A percentile compares a stretch with the other conserved stretches of the same genome.
These are phyloP conservation scores for Mollisiaceae sp. DNA, from an alignment of 2,329 filamentous ascomycete species.

Conservation along the genomic window DNA sequence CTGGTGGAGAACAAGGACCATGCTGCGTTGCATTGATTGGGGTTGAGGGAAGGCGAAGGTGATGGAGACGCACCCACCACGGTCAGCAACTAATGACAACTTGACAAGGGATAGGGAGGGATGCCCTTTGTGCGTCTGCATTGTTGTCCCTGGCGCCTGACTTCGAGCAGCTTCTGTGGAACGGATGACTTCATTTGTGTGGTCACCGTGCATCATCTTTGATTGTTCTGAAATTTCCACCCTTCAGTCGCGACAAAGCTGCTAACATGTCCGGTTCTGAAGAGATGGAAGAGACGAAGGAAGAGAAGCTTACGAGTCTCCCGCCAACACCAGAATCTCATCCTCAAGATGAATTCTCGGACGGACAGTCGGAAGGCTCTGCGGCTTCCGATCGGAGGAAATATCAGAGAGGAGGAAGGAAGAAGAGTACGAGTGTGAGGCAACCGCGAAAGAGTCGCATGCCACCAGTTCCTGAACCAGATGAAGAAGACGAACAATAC, in stretches of 20 bases:
- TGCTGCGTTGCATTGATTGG: too few species aligned
- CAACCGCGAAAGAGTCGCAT: slow-evolving; percentile 13
- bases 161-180: not conserved
- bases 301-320: slow-evolving; percentile 4
- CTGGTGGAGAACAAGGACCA: too few species aligned
- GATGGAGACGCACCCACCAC: not conserved
- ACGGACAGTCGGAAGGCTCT: slow-evolving; percentile 20
- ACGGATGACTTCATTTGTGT: slow-evolving; percentile 1
- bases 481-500: slow-evolving; percentile 11
- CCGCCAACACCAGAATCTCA: slow-evolving; percentile 2
- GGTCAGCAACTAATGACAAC: too few species aligned
- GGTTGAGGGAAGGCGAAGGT: not conserved
- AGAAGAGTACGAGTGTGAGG: slow-evolving; percentile 13
- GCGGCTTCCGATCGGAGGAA: slow-evolving; percentile 15
- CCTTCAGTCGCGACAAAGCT: not conserved
- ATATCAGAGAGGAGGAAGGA: slow-evolving; percentile 28
- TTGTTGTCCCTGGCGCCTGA: not conserved
- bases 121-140: not conserved
- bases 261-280: slow-evolving; percentile 1
- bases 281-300: not conserved
- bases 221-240: not conserved
- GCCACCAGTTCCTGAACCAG: slow-evolving; percentile 16
- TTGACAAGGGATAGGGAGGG: not conserved
- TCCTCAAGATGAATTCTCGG: slow-evolving; percentile 26
- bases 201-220: not conserved